Conservation (phyloP, 2,329 filamentous ascomycete species). For the Fusarium staphyleae region DNA sequence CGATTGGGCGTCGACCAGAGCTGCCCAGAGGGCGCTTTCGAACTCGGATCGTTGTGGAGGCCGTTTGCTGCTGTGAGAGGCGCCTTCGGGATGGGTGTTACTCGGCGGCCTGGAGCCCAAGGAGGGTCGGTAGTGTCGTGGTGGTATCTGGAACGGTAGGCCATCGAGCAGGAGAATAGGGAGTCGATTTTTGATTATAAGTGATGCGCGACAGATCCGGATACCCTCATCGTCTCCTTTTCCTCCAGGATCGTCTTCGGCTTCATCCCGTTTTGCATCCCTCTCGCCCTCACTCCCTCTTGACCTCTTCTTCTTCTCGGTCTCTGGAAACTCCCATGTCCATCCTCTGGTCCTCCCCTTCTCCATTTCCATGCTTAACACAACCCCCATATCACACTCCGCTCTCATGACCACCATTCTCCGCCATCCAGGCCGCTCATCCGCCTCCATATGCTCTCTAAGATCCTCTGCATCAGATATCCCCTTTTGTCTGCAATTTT, state of each 20-base stretch:
- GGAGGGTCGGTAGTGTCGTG: slow-evolving; percentile 8
- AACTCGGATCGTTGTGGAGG: slow-evolving; percentile 21
- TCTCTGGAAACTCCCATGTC: slow-evolving; percentile 39
- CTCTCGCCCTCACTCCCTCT: background rate
- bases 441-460: slow-evolving; percentile 25
- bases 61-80: background rate
- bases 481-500: slow-evolving; percentile 32
- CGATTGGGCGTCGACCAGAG: slow-evolving; percentile 20
- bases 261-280: background rate
- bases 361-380: slow-evolving; percentile 28
- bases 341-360: slow-evolving; percentile 22
- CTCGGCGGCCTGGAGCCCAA: slow-evolving; percentile 8
- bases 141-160: slow-evolving; percentile 14
- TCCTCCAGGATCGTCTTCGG: background rate
- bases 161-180: slow-evolving; percentile 38
- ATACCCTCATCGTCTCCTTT: slow-evolving; percentile 22
- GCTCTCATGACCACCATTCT: slow-evolving; percentile 35
- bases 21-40: slow-evolving; percentile 32
- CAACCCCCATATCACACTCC: slow-evolving; percentile 31
- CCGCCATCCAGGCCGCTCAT: slow-evolving; percentile 31
- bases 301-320: slow-evolving; percentile 4
- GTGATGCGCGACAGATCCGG: slow-evolving; percentile 34
- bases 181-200: slow-evolving; percentile 30
- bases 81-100: background rate
- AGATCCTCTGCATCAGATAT: slow-evolving; percentile 26